phyloP scores from a whole-genome alignment of 352 stramenopile genomes.

The Bremia lactucae region DNA sequence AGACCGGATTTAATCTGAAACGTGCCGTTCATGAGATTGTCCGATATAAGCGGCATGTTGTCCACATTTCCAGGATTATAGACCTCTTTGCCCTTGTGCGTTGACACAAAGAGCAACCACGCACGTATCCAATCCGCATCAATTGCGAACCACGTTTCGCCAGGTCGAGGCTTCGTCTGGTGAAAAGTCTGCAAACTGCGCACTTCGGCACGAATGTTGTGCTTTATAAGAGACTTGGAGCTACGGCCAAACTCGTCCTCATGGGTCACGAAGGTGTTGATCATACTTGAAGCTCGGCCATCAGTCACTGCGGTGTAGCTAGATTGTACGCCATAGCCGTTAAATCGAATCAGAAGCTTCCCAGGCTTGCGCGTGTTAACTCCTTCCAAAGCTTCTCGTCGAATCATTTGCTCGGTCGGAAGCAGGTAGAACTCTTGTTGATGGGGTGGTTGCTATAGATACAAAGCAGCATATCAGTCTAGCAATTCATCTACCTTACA shows the following conservation, averaged over 20 bases:
- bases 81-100: constrained; percentile 46
- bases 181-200: constrained; percentile 54
- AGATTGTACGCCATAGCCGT: constrained; percentile 45
- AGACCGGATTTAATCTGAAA: constrained; percentile 52
- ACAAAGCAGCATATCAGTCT: constrained; percentile 8
- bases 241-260: constrained; percentile 59
- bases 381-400: constrained; percentile 37
- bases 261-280: constrained; percentile 41
- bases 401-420: constrained; percentile 46
- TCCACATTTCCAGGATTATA: constrained; percentile 50
- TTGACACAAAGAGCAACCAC: constrained; percentile 69
- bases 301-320: constrained; percentile 54
- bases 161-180: constrained; percentile 40
- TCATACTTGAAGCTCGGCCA: constrained; percentile 33
- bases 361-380: constrained; percentile 55
- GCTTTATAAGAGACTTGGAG: constrained; percentile 24
- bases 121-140: constrained; percentile 50
- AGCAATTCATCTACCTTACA: not conserved
- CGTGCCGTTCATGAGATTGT: constrained; percentile 50
- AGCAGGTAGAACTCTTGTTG: constrained; percentile 48
- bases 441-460: constrained; percentile 39
- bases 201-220: constrained; percentile 57
- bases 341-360: constrained; percentile 56
- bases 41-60: constrained; percentile 67
- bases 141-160: constrained; percentile 64